Evolutionary conservation across 1,139 yeast species (phyloP), one percentile per base, ranked within the genome.

Genomic region (Kodamaea sp.): DNA sequence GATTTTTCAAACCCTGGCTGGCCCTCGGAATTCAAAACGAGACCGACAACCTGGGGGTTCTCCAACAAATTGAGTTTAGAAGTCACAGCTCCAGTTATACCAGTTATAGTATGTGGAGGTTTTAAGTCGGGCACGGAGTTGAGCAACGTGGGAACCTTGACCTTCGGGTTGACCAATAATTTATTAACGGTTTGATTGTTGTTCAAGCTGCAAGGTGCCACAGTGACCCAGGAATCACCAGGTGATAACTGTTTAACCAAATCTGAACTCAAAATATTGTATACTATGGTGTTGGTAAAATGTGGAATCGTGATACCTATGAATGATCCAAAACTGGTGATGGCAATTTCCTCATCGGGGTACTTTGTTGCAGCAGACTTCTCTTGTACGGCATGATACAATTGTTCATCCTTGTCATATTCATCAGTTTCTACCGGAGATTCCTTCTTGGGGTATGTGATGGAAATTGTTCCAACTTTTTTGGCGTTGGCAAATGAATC

Each of bases 51-150:
- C 2, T 33, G 18, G 14, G 34, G 23, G 8, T 32, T 34, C 16
- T 38, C 37, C 15, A 33, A 24, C 2, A 41, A 26, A 15, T 38
- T 43, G 28, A 65, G 46, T 19, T 51, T 58, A 1, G 78, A 59
- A 1, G 62, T 45, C 2, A 76, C 25, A 0, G 79, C 55, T 0
- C 74, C 83, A 1, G 69, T 44, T 10, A 70, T 61, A 0, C 84
- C 84, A 0, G 81, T 73, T 18, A 78, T 58, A 31, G 69, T 65
- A 49, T 73, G 79, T 0, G 84, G 84, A 3, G 84, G 84, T 22
- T 52, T 57, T 40, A 78, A 57, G 12, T 35, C 37, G 1, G 77
- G 74, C 15, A 65, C 44, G 6, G 44, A 28, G 14, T 42, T 34
- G 25, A 47, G 26, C 8, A 45, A 14, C 5, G 37, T 37, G 3